Conservation (phyloP, 75 land plant genomes). For the Cunninghamia lanceolata region DNA sequence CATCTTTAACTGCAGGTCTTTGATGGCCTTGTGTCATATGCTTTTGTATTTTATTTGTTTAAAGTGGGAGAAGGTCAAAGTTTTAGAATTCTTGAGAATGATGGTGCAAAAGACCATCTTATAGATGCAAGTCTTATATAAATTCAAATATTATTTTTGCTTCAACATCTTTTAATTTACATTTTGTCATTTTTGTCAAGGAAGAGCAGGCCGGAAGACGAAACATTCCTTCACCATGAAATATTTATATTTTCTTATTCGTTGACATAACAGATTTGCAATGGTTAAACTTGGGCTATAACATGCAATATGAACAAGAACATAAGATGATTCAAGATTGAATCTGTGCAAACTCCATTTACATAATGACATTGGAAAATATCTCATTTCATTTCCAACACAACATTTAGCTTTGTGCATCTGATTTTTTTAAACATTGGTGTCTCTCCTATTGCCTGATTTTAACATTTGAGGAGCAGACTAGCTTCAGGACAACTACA, state of each 20-base stretch:
- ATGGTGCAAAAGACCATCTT: neutral
- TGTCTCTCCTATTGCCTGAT: too few species aligned
- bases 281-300: neutral
- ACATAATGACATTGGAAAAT: too few species aligned
- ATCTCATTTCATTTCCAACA: too few species aligned
- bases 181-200: neutral
- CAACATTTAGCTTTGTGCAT: too few species aligned
- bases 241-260: neutral
- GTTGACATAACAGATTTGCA: neutral
- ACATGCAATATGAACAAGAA: neutral
- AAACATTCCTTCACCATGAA: neutral
- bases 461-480: too few species aligned
- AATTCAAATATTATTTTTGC: neutral
- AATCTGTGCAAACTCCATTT: too few species aligned
- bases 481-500: too few species aligned
- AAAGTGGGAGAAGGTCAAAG: neutral
- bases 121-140: neutral
- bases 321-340: neutral
- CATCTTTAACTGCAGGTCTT: neutral
- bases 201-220: neutral
- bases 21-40: neutral
- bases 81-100: neutral
- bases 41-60: neutral
- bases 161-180: neutral
- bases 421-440: too few species aligned